Conservation (phyloP, 2,329 filamentous ascomycete species). For the Atkinsonella hypoxylon region DNA sequence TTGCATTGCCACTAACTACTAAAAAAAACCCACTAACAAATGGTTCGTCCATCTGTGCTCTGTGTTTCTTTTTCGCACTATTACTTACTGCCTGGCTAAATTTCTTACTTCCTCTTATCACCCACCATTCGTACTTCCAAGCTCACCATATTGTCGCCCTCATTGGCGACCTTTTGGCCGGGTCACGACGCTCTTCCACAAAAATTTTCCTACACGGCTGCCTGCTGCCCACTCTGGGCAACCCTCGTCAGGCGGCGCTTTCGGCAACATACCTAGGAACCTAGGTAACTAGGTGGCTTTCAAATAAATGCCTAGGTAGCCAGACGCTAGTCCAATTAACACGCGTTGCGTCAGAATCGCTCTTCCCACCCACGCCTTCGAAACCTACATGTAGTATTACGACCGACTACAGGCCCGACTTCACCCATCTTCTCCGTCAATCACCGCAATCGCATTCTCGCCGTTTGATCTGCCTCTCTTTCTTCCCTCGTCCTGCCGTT, state of each 20-base stretch:
- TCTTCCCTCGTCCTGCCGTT: background rate
- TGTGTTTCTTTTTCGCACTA: constrained; percentile 1
- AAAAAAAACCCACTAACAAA: background rate
- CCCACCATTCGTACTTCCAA: background rate
- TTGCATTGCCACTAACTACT: background rate
- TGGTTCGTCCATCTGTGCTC: background rate
- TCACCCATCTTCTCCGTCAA: background rate
- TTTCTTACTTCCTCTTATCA: constrained; percentile 3
- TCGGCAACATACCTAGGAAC: background rate
- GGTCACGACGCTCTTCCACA: background rate
- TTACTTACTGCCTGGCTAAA: background rate
- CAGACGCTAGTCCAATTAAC: constrained; percentile 1
- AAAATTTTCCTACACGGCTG: background rate
- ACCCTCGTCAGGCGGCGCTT: background rate
- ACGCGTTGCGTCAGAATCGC: background rate
- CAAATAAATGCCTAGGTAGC: too few relatives aligned
- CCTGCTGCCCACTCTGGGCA: background rate
- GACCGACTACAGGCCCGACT: background rate
- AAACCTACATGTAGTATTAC: background rate
- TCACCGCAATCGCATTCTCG: background rate
- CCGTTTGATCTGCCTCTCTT: background rate
- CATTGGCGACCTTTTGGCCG: background rate
- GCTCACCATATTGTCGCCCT: background rate
- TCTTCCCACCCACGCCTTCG: background rate
- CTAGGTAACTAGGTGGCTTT: background rate